Evolutionary conservation across 805 yeast species (phyloP), one percentile per base, ranked within the genome.

Genomic region (Candida hispaniensis): DNA sequence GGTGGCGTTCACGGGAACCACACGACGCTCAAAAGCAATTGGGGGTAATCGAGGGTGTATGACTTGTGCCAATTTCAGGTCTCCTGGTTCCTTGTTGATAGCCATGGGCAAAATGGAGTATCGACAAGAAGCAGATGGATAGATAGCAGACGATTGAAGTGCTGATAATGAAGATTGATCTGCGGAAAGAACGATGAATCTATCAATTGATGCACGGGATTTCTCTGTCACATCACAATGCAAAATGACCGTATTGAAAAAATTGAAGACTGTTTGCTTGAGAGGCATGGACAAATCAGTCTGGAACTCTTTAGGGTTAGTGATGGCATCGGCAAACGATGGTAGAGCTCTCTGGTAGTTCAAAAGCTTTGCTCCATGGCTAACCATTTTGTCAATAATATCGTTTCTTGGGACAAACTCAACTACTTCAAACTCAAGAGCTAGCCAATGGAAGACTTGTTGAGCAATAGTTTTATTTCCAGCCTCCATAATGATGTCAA

Each of bases 31-130:
- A 6, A 23, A 26, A 5, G 47, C 36, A 12, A 41, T 30, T n/a
- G 52, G 51, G 3, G 94, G 94, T 46, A 82, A 69, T 47, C 91
- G 64, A 25, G 94, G 93, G 47, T 79, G 78, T 36, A 71, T 66
- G 46, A 81, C 16, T 12, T 38, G 62, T 1, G 78, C 61, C 48
- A 80, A 71, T 25, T 75, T 51, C 13, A 69, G 67, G 47, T 73
- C 71, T 25, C 59, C 53, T 9, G 65, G 54, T 3, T 63, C 63
- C 23, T 79, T 48, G 2, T 62, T 57, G 8, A 71, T 54, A 1
- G 79, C 76, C 40, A 86, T 71, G 6, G 95, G 94, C 41, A 80
- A 60, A 18, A 80, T 63, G 9, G 83, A 75, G 25, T 69, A 66
- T 24, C 68, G 65, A 34, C 74, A 76, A 23, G 61, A 60, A 21